Percentiles rank a stretch among this genome's conserved stretches.
phyloP scores from a whole-genome alignment of 345 rosid species.

The Lumnitzera littorea region DNA sequence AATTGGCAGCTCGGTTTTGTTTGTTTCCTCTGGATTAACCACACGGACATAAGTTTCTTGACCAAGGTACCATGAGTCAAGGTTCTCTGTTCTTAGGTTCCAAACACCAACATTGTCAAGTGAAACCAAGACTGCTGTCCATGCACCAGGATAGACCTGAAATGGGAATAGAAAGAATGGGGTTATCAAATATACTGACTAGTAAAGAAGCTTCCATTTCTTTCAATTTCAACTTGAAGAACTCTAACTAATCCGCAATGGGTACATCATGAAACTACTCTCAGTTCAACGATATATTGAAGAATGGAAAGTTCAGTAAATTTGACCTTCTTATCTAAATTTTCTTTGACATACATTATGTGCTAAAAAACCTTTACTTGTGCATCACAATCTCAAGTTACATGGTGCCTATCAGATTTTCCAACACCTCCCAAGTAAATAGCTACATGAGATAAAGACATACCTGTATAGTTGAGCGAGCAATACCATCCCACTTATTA shows the following conservation, averaged over 20 bases:
- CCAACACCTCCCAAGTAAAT: no score
- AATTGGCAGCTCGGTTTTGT: slow-evolving; percentile 78
- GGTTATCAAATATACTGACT: background rate
- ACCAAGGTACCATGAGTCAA: slow-evolving; percentile 97
- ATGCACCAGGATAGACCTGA: slow-evolving; percentile 97
- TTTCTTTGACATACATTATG: no score
- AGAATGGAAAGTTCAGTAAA: no score
- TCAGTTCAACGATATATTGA: no score
- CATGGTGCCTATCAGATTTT: no score
- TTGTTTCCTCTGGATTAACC: slow-evolving; percentile 80
- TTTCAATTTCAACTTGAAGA: no score
- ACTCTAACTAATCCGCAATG: background rate
- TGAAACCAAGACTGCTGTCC: slow-evolving; percentile 89
- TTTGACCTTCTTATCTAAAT: no score
- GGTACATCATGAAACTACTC: background rate
- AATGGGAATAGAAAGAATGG: background rate
- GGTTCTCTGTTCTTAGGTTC: slow-evolving; percentile 95
- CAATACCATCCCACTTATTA: slow-evolving; percentile 98
- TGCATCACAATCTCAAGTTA: no score
- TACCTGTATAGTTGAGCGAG: slow-evolving; percentile 88
- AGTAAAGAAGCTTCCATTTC: no score
- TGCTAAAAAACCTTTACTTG: no score
- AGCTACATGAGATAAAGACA: background rate
- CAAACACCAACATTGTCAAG: slow-evolving; percentile 96
- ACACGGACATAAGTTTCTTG: slow-evolving; percentile 93